A percentile compares a stretch with the other conserved stretches of the same genome.
Conservation (phyloP, 225 moss, liverwort and hornwort genomes). For the Antitrichia curtipendula region DNA sequence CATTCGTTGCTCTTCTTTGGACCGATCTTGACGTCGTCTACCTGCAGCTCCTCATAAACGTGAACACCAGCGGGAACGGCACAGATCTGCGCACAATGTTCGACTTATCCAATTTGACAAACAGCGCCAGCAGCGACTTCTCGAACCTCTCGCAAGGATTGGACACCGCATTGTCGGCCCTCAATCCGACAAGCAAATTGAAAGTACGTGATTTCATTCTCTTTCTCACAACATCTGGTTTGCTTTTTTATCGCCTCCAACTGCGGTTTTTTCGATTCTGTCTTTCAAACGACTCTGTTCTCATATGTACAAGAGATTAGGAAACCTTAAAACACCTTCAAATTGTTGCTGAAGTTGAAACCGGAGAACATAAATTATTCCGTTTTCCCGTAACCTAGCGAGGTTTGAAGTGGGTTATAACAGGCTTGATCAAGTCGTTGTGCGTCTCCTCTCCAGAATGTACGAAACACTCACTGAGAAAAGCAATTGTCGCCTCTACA, state of each 20-base stretch:
- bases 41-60: slow-evolving; percentile 2
- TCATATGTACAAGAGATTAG: neutral
- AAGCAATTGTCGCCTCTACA: neutral
- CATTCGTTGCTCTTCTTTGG: neutral
- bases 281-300: neutral
- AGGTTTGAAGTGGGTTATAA: neutral
- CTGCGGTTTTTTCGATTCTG: neutral
- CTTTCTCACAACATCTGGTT: neutral
- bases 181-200: slow-evolving; percentile 8
- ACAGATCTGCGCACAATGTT: neutral
- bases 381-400: neutral
- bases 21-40: neutral
- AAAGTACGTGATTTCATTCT: slow-evolving; percentile 1
- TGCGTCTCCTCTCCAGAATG: neutral
- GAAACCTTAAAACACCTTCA: neutral
- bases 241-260: neutral
- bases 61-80: neutral
- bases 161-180: neutral
- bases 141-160: slow-evolving; percentile 15
- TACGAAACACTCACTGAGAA: neutral
- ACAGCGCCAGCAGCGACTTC: neutral
- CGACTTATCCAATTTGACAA: neutral
- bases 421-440: neutral
- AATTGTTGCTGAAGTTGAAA: neutral
- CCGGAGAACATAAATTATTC: neutral